Evolutionary conservation across 371 early-diverging fungal species (phyloP), one percentile per base, ranked within the genome.

Genomic region (Mortierella polycephala): DNA sequence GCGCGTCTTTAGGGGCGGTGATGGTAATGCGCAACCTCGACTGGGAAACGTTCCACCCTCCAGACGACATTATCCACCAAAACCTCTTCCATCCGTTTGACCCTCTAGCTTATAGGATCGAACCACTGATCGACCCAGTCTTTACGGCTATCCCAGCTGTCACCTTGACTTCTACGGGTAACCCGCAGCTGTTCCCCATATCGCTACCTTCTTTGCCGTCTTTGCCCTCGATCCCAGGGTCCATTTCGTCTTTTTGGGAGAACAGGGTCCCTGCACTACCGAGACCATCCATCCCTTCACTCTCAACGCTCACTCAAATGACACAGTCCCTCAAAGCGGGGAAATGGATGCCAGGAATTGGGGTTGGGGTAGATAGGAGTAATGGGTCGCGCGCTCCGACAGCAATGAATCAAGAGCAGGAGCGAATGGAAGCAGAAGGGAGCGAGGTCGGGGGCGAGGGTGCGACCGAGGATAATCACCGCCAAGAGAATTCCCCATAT

Each of bases 31-130:
- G 93, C 9, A 89, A 89, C 5, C 81, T 90, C 54, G 74, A 83
- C 37, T 84, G 85, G 67, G 62, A 82, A 21, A 69, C 81, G 8
- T 90, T 88, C 71, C 82, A 81, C 30, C 86, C 89, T 10, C 89
- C 90, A 12, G 67, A 71, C 18, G 83, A 83, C 41, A 88, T 86
- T 7, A 69, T 80, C 42, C 84, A 86, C 64, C 85, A 84, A 71
- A 91, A 91, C 74, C 74, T 92, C 30, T 92, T 91, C 69, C 88
- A 91, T 65, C 86, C 91, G 1, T 90, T 88, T 64, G 93, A 91
- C 63, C 91, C 91, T 0, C 69, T 91, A 16, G 90, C 89, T 0
- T 92, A 92, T 66, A 84, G 93, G n/a, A 64, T 88, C 44, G 93
- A 92, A 57, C 91, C 93, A 0, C 74, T 91, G 69, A 71, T 87